These are phyloP conservation scores for Phlebiopsis gigantea DNA, from an alignment of 768 basidiomycete genomes.

Conservation along the genomic window DNA sequence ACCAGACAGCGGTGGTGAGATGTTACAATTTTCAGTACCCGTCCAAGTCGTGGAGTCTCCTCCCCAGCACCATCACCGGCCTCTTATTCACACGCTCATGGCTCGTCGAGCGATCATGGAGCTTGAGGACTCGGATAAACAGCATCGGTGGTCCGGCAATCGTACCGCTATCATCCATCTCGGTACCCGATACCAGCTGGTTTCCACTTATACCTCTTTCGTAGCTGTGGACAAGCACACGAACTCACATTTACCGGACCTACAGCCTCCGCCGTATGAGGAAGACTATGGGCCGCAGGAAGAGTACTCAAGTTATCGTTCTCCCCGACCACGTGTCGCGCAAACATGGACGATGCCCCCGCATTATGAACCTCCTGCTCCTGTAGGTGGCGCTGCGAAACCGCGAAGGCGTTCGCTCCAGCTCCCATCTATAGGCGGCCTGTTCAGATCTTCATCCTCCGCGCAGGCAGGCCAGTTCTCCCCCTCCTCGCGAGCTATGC, in stretches of 20 bases:
- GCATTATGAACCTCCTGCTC: no score
- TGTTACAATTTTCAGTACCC: conserved; percentile 15
- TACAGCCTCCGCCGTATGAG: not conserved
- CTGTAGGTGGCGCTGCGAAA: no score
- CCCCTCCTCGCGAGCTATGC: not conserved
- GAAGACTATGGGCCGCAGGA: not conserved
- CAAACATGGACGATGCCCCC: no score
- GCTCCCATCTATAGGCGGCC: not conserved
- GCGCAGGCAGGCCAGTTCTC: not conserved
- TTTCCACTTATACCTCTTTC: conserved; percentile 50
- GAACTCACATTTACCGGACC: not conserved
- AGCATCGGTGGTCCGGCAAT: not conserved
- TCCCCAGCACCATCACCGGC: conserved; percentile 12
- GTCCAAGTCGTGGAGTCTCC: conserved; percentile 23
- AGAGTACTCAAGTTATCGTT: not conserved
- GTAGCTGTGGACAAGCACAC: conserved; percentile 33
- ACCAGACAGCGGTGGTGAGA: conserved; percentile 19
- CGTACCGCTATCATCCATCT: conserved; percentile 42
- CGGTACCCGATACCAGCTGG: conserved; percentile 47
- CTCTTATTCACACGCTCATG: conserved; percentile 47
- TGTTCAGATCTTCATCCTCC: not conserved
- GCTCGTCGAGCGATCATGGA: conserved; percentile 50
- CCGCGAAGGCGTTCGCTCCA: not conserved
- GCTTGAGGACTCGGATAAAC: conserved; percentile 29
- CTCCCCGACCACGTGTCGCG: not conserved